A percentile compares a stretch with the other conserved stretches of the same genome.
phyloP scores from a whole-genome alignment of 257 asterid genomes.

The Gentiana macrophylla region DNA sequence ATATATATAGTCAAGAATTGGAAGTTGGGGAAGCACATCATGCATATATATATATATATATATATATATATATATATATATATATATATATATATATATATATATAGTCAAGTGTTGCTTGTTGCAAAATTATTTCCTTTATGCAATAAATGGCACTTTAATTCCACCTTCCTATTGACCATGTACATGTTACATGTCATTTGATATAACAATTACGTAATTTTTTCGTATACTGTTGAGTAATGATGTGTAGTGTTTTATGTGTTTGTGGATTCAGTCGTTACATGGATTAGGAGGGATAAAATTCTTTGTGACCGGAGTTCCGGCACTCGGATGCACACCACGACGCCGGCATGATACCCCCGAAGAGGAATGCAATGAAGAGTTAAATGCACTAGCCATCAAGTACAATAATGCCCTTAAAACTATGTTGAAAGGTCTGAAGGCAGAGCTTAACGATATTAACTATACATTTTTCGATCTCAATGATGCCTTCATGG shows the following conservation, averaged over 20 bases:
- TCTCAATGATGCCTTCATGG: slow-evolving; percentile 23
- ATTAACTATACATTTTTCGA: slow-evolving; percentile 51
- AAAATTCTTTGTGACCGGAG: slow-evolving; percentile 35
- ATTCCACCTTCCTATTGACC: too few species aligned
- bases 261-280: slow-evolving; percentile 17
- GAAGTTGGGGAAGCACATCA: too few species aligned
- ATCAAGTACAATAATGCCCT: slow-evolving; percentile 40
- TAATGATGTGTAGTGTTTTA: neutral
- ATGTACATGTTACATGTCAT: too few species aligned
- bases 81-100: too few species aligned
- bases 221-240: too few species aligned
- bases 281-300: slow-evolving; percentile 47
- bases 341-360: slow-evolving; percentile 36
- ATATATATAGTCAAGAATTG: too few species aligned
- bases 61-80: too few species aligned
- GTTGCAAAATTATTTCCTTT: too few species aligned
- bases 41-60: too few species aligned
- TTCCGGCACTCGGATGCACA: slow-evolving; percentile 52
- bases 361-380: slow-evolving; percentile 35
- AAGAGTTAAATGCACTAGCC: slow-evolving; percentile 40
- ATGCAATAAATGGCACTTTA: too few species aligned
- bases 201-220: too few species aligned
- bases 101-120: too few species aligned
- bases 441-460: slow-evolving; percentile 35
- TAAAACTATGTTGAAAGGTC: slow-evolving; percentile 25